A percentile compares a stretch with the other conserved stretches of the same genome.
These are phyloP conservation scores for Lichina pygmaea DNA, from an alignment of 495 filamentous ascomycete species.

Conservation along the genomic window DNA sequence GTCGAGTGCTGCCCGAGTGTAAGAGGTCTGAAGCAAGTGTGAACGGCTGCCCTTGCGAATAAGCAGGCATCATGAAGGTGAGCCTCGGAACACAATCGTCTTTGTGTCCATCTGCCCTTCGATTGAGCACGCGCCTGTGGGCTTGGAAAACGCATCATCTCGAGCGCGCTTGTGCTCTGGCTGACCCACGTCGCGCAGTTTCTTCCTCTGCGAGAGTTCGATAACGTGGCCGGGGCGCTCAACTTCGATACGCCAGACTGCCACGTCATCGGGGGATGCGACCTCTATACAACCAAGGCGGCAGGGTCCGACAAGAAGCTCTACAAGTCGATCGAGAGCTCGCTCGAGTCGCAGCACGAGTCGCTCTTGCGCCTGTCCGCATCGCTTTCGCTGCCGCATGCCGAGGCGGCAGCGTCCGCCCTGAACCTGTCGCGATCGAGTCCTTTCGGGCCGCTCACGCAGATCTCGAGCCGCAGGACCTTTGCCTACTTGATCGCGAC, in stretches of 20 bases:
- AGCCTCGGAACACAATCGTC: no score
- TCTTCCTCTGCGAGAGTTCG: constrained; percentile 67
- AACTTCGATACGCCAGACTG: constrained; percentile 86
- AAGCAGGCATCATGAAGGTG: no score
- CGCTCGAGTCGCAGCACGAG: constrained; percentile 70
- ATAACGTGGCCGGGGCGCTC: constrained; percentile 65
- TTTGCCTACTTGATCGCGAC: constrained; percentile 94
- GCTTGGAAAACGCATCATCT: background rate
- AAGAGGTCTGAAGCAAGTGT: no score
- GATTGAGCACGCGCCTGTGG: background rate
- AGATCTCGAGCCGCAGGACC: constrained; percentile 64
- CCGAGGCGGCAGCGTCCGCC: constrained; percentile 22
- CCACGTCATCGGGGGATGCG: constrained; percentile 71
- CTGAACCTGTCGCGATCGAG: constrained; percentile 60
- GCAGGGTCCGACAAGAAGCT: constrained; percentile 86
- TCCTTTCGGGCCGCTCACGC: constrained; percentile 71
- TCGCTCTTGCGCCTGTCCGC: constrained; percentile 58
- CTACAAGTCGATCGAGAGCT: constrained; percentile 79
- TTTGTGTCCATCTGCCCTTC: no score
- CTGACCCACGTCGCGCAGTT: constrained; percentile 25
- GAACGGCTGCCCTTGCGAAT: no score
- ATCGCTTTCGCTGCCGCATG: constrained; percentile 52
- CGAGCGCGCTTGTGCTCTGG: background rate
- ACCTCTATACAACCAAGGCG: constrained; percentile 91
- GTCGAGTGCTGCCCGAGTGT: no score